Percentiles rank a stretch among this genome's conserved stretches.
phyloP scores from a whole-genome alignment of 176 grass and related monocot species.

The Thinopyrum elongatum region DNA sequence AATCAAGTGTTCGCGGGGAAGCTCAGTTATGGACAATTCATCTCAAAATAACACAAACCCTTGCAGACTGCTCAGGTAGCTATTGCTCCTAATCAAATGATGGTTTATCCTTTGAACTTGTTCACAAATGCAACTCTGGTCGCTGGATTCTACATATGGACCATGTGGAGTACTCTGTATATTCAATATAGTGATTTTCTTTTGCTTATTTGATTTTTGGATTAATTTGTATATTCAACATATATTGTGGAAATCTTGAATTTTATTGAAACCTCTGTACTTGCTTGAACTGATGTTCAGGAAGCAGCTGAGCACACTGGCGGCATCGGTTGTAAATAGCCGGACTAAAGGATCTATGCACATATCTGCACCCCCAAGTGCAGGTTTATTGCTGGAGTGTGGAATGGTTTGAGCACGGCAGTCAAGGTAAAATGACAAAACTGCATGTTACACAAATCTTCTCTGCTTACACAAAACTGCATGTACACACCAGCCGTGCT shows the following conservation, averaged over 20 bases:
- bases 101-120: not conserved
- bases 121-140: slow-evolving; percentile 1
- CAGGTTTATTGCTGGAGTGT: not conserved
- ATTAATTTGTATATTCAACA: not conserved
- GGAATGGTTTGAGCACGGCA: not conserved
- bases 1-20: not conserved
- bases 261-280: slow-evolving; percentile 25
- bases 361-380: slow-evolving; percentile 29
- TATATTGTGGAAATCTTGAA: not conserved
- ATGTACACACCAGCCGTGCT: too few species aligned
- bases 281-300: slow-evolving; percentile 35
- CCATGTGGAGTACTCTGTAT: not conserved
- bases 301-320: slow-evolving; percentile 33
- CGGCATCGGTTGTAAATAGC: slow-evolving; percentile 11
- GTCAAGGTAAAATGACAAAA: slow-evolving; percentile 28
- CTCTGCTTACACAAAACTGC: too few species aligned
- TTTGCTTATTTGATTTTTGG: not conserved
- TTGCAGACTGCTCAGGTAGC: slow-evolving; percentile 25
- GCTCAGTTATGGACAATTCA: slow-evolving; percentile 10
- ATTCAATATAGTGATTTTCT: not conserved
- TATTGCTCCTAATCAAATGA: not conserved
- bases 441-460: too few species aligned
- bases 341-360: not conserved
- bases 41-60: slow-evolving; percentile 33
- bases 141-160: not conserved